Evolutionary conservation across 768 basidiomycete genomes (phyloP).

Genomic region (Boletus coccyginus): DNA sequence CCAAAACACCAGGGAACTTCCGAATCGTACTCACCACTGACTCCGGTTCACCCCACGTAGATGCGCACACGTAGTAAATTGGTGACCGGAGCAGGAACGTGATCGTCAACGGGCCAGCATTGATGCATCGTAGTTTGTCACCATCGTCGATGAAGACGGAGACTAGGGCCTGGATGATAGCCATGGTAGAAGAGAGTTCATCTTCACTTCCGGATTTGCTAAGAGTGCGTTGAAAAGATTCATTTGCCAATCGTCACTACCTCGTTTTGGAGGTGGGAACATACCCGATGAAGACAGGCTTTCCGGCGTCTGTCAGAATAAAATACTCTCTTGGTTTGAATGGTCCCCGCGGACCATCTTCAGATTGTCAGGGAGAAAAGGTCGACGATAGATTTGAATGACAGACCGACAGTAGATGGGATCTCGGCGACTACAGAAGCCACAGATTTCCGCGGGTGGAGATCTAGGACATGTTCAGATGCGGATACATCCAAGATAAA

Average conservation of each 20-base stretch:
- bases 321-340: constrained; percentile 77
- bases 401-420: constrained; percentile 20
- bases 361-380: constrained; percentile 2
- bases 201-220: constrained; percentile 57
- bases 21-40: constrained; percentile 67
- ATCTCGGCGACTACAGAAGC: constrained; percentile 36
- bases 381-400: background rate
- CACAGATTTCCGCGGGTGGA: constrained; percentile 11
- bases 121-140: constrained; percentile 83
- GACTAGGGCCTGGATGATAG: constrained; percentile 92
- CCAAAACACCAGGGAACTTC: background rate
- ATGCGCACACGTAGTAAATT: constrained; percentile 88
- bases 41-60: constrained; percentile 95
- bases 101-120: constrained; percentile 78
- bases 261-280: constrained; percentile 9
- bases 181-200: constrained; percentile 74
- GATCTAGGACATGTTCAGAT: constrained; percentile 9
- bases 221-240: background rate
- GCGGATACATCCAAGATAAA: constrained; percentile 8
- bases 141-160: constrained; percentile 93
- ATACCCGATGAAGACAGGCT: constrained; percentile 93
- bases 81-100: constrained; percentile 85
- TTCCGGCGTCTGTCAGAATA: constrained; percentile 92
- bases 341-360: constrained; percentile 16
- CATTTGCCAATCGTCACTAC: background rate